Conservation (phyloP, 768 basidiomycete species). For the Russula sp. region DNA sequence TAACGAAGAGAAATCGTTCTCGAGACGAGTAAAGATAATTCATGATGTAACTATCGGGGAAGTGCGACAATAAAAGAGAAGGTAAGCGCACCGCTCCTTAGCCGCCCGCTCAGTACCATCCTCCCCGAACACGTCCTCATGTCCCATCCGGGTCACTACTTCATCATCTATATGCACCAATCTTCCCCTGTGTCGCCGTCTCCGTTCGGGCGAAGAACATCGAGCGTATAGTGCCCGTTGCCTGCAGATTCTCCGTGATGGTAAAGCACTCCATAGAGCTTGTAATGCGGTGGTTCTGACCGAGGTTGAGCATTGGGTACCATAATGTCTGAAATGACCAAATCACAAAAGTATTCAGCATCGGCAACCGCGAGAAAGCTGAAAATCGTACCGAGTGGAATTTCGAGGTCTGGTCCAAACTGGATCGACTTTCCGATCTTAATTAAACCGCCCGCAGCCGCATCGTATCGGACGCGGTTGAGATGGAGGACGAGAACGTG, state of each 20-base stretch:
- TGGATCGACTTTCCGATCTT: slow-evolving; percentile 82
- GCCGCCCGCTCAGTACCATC: no score
- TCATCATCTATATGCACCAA: no score
- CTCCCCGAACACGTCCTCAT: no score
- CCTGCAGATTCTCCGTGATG: slow-evolving; percentile 90
- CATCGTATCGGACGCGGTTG: slow-evolving; percentile 79
- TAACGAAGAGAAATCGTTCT: no score
- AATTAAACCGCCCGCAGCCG: slow-evolving; percentile 66
- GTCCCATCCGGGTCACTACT: no score
- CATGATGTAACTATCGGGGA: no score
- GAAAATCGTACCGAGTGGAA: slow-evolving; percentile 56
- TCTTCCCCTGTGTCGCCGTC: slow-evolving; percentile 37
- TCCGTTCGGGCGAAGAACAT: slow-evolving; percentile 74
- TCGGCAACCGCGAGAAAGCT: background rate
- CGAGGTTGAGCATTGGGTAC: slow-evolving; percentile 39
- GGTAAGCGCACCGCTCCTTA: no score
- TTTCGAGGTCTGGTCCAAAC: slow-evolving; percentile 73
- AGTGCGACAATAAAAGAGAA: no score
- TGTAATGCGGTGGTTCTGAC: slow-evolving; percentile 57
- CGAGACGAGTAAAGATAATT: no score
- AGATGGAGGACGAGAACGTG: slow-evolving; percentile 83
- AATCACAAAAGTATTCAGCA: background rate
- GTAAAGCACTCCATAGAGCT: slow-evolving; percentile 86
- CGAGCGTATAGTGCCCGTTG: slow-evolving; percentile 94
- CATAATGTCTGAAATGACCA: slow-evolving; percentile 8